phyloP scores from a whole-genome alignment of 2,329 filamentous ascomycete species.

The Xylariaceae sp. region DNA sequence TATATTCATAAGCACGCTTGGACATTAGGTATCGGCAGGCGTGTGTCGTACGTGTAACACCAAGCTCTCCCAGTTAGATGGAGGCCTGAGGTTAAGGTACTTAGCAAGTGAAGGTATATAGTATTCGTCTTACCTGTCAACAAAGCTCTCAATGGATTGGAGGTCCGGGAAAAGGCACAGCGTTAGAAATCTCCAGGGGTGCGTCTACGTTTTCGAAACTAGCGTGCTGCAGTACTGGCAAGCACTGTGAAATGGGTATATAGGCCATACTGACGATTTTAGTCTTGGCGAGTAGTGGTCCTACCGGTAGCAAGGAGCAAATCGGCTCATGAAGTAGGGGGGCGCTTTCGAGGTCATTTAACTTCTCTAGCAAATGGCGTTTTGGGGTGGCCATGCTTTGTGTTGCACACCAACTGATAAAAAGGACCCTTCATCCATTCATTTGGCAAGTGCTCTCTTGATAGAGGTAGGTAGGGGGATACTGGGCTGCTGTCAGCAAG shows the following conservation, averaged over 20 bases:
- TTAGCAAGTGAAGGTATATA: no score
- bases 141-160: no score
- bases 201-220: no score
- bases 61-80: background rate
- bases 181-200: no score
- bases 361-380: slow-evolving; percentile 3
- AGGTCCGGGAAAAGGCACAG: no score
- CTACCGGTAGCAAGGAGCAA: background rate
- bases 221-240: no score
- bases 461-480: background rate
- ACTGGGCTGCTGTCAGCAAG: background rate
- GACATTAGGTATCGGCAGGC: background rate
- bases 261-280: no score
- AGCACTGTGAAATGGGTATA: no score
- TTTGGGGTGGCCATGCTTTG: background rate
- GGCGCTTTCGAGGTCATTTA: background rate
- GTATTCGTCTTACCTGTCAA: no score
- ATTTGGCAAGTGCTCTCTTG: no score
- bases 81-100: no score
- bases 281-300: no score
- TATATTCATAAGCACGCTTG: background rate
- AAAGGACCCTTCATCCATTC: background rate
- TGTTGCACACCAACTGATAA: slow-evolving; percentile 6
- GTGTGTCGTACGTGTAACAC: background rate
- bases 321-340: background rate